Conservation (phyloP, 306 rosid genomes). For the Pyrus pyrifolia region DNA sequence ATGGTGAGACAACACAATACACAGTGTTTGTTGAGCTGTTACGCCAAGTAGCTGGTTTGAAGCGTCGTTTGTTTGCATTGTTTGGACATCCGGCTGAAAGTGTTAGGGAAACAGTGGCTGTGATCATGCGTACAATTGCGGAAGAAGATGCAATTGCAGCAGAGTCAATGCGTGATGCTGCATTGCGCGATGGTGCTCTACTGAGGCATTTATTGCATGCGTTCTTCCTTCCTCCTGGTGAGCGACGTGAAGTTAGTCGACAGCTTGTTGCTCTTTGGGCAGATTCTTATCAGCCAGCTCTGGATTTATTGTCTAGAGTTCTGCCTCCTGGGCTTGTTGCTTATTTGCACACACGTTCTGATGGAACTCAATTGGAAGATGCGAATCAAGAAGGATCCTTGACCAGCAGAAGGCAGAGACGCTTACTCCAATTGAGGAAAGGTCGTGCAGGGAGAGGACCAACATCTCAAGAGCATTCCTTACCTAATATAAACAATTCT, state of each 20-base stretch:
- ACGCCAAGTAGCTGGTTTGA: constrained; percentile 98
- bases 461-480: constrained; percentile 64
- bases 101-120: constrained; percentile 91
- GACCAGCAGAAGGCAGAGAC: constrained; percentile 67
- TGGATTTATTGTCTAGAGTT: constrained; percentile 84
- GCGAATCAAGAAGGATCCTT: constrained; percentile 62
- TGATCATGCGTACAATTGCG: constrained; percentile 96
- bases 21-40: constrained; percentile 88
- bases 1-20: constrained; percentile 93
- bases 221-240: constrained; percentile 82
- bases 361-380: constrained; percentile 58
- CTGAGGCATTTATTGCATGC: constrained; percentile 89
- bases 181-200: constrained; percentile 97
- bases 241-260: constrained; percentile 89
- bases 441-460: constrained; percentile 71
- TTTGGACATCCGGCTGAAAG: constrained; percentile 99
- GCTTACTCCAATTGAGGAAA: constrained; percentile 83
- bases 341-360: constrained; percentile 88
- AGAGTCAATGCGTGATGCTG: constrained; percentile 99
- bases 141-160: constrained; percentile 99
- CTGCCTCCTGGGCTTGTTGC: constrained; percentile 99
- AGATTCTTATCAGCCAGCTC: constrained; percentile 93
- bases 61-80: constrained; percentile 93
- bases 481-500: constrained; percentile 47
- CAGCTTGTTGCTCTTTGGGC: constrained; percentile 99